Evolutionary conservation across 495 filamentous ascomycete genomes (phyloP), one percentile per base, ranked within the genome.

Genomic region (Annulohypoxylon bovei): DNA sequence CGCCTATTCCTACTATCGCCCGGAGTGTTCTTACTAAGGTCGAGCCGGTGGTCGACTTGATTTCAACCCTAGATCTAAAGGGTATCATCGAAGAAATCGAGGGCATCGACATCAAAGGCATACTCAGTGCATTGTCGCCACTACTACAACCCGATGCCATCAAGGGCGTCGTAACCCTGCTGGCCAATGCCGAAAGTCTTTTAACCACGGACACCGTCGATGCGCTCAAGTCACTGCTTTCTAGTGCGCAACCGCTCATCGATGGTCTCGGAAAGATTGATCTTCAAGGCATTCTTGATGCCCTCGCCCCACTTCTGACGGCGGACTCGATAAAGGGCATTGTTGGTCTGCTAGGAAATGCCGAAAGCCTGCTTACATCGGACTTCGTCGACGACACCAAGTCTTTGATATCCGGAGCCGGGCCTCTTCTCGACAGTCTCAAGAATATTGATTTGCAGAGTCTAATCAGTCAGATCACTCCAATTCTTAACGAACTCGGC

Each of bases 331-430:
- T 83, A n/a, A 74, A 80, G 42, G 75, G 75, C n/a, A 75, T 84
- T 11, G 61, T 77, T 11, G 68, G 79, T 25, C 64, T 85, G 6
- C 65, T 85, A 22, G 63, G 68, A 63, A 80, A 84, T 57, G 81
- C 81, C 27, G 79, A 79, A 42, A 68, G 62, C 18, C 78, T 84
- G 8, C 74, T 84, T 11, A 81, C 79, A 16, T 60, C 71, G n/a
- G 72, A 77, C 28, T 83, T 84, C 58, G 80, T 84, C 46, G 76
- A 84, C 22, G 78, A 84, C 65, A 82, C 77, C 4, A 74, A 78
- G 28, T 54, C 65, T 40, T 70, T 85, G 14, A 83, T 83, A 49
- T 75, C 75, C 42, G 78, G 72, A 37, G 78, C 77, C 6, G 75
- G 60, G 0, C 78, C 79, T 3, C 72, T 82, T 39, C 52, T 82